Conservation (phyloP, 2,329 filamentous ascomycete genomes). For the Colletotrichum sp. region DNA sequence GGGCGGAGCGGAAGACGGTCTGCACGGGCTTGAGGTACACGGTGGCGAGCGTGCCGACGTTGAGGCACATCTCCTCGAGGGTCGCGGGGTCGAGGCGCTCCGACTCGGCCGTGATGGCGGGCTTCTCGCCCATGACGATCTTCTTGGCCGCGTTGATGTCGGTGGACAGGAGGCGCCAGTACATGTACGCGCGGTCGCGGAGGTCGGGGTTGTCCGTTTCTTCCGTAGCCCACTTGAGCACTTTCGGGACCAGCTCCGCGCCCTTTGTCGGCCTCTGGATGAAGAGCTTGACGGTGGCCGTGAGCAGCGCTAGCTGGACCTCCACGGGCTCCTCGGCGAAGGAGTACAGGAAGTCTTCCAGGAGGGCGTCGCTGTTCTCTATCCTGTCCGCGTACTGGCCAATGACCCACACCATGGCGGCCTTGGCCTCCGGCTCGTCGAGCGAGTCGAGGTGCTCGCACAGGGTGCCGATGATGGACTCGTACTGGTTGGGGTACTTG, state of each 20-base stretch:
- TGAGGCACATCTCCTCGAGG: constrained; percentile 95
- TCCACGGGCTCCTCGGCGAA: constrained; percentile 96
- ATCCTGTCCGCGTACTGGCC: constrained; percentile 97
- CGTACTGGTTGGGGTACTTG: constrained; percentile 98
- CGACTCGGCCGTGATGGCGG: constrained; percentile 92
- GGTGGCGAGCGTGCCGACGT: constrained; percentile 93
- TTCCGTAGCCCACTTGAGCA: constrained; percentile 98
- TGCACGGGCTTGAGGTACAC: constrained; percentile 98
- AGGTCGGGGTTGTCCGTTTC: constrained; percentile 99
- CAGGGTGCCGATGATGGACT: constrained; percentile 93
- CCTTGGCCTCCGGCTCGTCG: constrained; percentile 97
- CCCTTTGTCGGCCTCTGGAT: constrained; percentile 96
- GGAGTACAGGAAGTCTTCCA: constrained; percentile 94
- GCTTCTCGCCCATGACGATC: constrained; percentile 97
- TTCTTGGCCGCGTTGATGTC: constrained; percentile 86
- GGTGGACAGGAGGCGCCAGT: constrained; percentile 94
- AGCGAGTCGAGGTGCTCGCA: constrained; percentile 96
- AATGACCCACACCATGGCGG: constrained; percentile 99
- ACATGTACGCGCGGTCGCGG: constrained; percentile 97
- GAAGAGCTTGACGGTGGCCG: constrained; percentile 96
- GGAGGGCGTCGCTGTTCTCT: constrained; percentile 90
- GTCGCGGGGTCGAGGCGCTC: constrained; percentile 92
- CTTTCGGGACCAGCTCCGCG: constrained; percentile 89
- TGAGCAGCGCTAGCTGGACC: constrained; percentile 92
- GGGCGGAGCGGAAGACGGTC: constrained; percentile 90